Conservation (phyloP, 176 grass and related monocot species). For the Oryza rufipogon region DNA sequence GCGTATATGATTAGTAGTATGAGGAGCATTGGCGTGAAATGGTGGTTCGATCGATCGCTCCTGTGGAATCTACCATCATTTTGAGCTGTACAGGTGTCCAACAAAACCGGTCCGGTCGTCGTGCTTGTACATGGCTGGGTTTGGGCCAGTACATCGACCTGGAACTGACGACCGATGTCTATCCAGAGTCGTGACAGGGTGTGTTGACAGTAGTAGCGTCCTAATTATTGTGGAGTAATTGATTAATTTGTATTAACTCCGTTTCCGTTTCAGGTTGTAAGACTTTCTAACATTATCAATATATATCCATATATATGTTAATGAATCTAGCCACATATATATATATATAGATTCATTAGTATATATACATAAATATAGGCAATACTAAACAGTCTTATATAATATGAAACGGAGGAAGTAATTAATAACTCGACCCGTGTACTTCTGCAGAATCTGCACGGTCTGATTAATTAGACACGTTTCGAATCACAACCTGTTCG, state of each 20-base stretch:
- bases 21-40: slow-evolving; percentile 24
- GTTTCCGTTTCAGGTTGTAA: no score
- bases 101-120: not conserved
- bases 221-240: not conserved
- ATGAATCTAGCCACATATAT: accelerated
- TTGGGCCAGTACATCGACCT: no score
- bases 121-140: not conserved
- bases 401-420: no score
- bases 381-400: no score
- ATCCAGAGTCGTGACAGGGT: not conserved
- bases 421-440: not conserved
- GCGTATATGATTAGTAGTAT: slow-evolving; percentile 31
- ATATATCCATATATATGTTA: no score
- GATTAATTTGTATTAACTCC: not conserved
- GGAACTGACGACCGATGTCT: not conserved
- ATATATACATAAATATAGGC: no score
- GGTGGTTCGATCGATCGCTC: slow-evolving; percentile 26
- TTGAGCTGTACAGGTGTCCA: slow-evolving; percentile 10
- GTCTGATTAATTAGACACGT: not conserved
- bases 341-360: no score
- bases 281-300: no score
- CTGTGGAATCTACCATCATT: slow-evolving; percentile 20
- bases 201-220: not conserved
- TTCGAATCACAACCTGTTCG: not conserved
- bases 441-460: not conserved